Conservation (phyloP, 176 grass and related monocot species). For the Puya raimondii region DNA sequence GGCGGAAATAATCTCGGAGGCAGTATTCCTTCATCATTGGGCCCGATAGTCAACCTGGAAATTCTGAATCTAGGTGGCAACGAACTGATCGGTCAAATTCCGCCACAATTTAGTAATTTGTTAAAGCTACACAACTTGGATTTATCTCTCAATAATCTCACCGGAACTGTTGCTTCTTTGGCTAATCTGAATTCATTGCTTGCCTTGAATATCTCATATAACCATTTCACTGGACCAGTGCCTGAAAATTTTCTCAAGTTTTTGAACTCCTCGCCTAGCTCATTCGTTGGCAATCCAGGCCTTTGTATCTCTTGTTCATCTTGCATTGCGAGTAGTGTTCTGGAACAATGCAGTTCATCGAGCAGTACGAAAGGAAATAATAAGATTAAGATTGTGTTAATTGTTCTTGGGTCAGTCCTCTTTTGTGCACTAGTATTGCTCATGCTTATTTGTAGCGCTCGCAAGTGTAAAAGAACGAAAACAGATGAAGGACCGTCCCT, state of each 20-base stretch:
- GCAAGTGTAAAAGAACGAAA: background rate
- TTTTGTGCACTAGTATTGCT: constrained; percentile 24
- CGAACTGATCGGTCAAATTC: constrained; percentile 41
- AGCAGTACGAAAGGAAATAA: constrained; percentile 19
- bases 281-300: constrained; percentile 54
- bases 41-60: constrained; percentile 31
- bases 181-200: constrained; percentile 33
- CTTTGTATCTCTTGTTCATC: constrained; percentile 51
- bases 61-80: constrained; percentile 61
- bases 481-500: constrained; percentile 5
- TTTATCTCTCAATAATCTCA: constrained; percentile 64
- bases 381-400: constrained; percentile 26
- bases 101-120: constrained; percentile 32
- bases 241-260: constrained; percentile 43
- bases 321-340: constrained; percentile 26
- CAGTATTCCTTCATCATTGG: constrained; percentile 50
- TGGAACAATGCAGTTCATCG: constrained; percentile 29
- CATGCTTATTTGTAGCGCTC: constrained; percentile 11
- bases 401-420: constrained; percentile 37
- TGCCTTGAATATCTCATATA: constrained; percentile 56
- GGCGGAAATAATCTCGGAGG: constrained; percentile 63
- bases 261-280: constrained; percentile 38
- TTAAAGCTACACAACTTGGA: constrained; percentile 47
- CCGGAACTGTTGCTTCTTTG: constrained; percentile 36
- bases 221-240: constrained; percentile 46